Evolutionary conservation across 306 rosid species (phyloP).

Genomic region (Echinosophora koreensis): DNA sequence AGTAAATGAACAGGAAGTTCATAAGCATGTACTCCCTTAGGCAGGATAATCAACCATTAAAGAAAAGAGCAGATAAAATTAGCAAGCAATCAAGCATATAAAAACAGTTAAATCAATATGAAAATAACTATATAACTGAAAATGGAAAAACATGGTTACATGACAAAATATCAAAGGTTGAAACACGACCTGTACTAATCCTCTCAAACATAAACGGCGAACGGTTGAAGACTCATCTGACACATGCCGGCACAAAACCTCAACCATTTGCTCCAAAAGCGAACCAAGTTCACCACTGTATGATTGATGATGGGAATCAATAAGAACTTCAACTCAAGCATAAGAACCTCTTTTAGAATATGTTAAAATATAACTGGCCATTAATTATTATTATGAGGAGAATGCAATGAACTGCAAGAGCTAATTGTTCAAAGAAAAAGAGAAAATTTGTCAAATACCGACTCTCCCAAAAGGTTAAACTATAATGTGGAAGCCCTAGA

Average conservation of each 20-base stretch:
- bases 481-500: background rate
- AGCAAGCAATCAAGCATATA: slow-evolving; percentile 33
- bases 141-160: slow-evolving; percentile 28
- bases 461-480: slow-evolving; percentile 21
- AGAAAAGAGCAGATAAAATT: slow-evolving; percentile 10
- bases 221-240: slow-evolving; percentile 93
- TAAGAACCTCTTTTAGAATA: background rate
- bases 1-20: background rate
- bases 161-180: slow-evolving; percentile 30
- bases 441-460: background rate
- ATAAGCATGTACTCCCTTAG: background rate
- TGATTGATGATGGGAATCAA: slow-evolving; percentile 41
- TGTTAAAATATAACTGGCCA: background rate
- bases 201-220: slow-evolving; percentile 92
- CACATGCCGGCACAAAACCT: slow-evolving; percentile 84
- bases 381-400: slow-evolving; percentile 23
- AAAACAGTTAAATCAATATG: slow-evolving; percentile 25
- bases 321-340: slow-evolving; percentile 44
- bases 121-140: slow-evolving; percentile 23
- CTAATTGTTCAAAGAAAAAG: slow-evolving; percentile 27
- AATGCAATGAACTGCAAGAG: slow-evolving; percentile 12
- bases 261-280: slow-evolving; percentile 87
- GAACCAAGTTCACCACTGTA: slow-evolving; percentile 82
- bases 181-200: slow-evolving; percentile 85
- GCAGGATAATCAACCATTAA: background rate